phyloP scores from a whole-genome alignment of 2,329 filamentous ascomycete genomes.

The Neofusicoccum laricinum region DNA sequence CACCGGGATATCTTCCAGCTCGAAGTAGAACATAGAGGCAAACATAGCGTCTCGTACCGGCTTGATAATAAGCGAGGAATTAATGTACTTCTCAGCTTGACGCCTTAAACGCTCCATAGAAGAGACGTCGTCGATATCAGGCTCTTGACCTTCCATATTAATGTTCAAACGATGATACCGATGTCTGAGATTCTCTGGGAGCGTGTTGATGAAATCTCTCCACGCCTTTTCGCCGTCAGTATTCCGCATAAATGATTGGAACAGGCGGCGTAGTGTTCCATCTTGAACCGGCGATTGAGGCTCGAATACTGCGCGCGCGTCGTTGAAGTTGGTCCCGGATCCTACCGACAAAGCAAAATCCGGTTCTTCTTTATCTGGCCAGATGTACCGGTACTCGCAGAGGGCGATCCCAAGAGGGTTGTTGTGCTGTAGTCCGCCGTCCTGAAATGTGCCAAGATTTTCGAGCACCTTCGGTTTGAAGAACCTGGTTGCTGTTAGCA shows the following conservation, averaged over 20 bases:
- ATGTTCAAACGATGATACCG: constrained; percentile 26
- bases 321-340: constrained; percentile 21
- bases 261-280: constrained; percentile 22
- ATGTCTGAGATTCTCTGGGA: constrained; percentile 16
- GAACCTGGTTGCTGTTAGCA: constrained; percentile 18
- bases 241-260: constrained; percentile 22
- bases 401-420: constrained; percentile 25
- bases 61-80: not conserved
- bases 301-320: constrained; percentile 16
- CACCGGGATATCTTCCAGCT: constrained; percentile 18
- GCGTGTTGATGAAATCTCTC: constrained; percentile 21
- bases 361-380: constrained; percentile 22
- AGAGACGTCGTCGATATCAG: constrained; percentile 22
- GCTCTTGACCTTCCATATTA: constrained; percentile 18
- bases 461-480: constrained; percentile 25
- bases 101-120: constrained; percentile 19
- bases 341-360: constrained; percentile 28
- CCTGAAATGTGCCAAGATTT: constrained; percentile 27
- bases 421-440: constrained; percentile 29
- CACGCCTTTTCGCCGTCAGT: constrained; percentile 25
- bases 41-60: constrained; percentile 20
- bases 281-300: constrained; percentile 24
- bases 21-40: constrained; percentile 23
- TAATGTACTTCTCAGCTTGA: constrained; percentile 15
- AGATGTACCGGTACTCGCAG: constrained; percentile 24